Percentiles rank a stretch among this genome's conserved stretches.
Conservation (phyloP, 495 filamentous ascomycete genomes). For the Trichoderma parareesei region DNA sequence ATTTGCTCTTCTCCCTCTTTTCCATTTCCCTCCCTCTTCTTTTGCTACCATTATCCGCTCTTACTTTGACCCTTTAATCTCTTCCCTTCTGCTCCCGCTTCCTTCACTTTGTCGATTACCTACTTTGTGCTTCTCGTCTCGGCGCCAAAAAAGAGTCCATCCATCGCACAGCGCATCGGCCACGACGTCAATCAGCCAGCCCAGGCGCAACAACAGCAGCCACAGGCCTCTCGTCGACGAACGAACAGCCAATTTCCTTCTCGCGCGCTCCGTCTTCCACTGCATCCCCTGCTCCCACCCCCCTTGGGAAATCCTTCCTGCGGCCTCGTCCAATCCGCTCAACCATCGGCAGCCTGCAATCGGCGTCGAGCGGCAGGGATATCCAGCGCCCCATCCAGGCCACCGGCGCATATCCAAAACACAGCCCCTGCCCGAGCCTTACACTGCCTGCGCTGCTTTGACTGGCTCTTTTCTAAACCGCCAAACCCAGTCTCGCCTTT, state of each 20-base stretch:
- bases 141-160: constrained; percentile 5
- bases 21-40: not conserved
- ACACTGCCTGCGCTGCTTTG: constrained; percentile 1
- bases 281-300: constrained; percentile 8
- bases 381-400: constrained; percentile 7
- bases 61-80: no score
- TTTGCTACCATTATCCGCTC: not conserved
- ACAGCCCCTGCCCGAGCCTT: constrained; percentile 9
- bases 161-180: not conserved
- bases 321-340: constrained; percentile 1
- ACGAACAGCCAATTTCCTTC: not conserved
- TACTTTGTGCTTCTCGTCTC: not conserved
- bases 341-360: constrained; percentile 2
- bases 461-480: constrained; percentile 7
- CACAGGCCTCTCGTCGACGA: not conserved
- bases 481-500: constrained; percentile 9
- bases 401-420: constrained; percentile 10
- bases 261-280: constrained; percentile 9
- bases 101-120: not conserved
- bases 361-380: constrained; percentile 6
- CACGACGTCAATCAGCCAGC: no score
- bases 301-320: constrained; percentile 8
- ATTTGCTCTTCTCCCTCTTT: not conserved
- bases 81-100: not conserved
- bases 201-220: not conserved